Base-by-base conservation (phyloP, 1,284 basidiomycete species). In the Fomitopsis schrenkii region DNA sequence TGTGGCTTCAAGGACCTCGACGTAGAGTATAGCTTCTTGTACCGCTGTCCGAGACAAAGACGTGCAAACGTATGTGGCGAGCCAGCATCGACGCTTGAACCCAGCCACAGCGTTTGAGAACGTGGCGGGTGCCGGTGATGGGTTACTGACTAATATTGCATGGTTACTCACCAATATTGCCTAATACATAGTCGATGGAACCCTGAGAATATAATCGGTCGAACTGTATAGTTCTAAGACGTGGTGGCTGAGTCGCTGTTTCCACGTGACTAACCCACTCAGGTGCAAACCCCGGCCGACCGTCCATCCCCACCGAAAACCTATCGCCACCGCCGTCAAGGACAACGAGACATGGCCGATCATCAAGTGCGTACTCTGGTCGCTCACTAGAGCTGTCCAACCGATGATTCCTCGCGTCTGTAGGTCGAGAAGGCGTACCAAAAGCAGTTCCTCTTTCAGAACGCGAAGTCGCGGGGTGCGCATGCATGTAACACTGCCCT, bases 401-500 rank as follows among this genome's bases (percentile, higher is more conserved):
- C 59, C 64, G 59, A 65, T 55, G 19, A 35, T 44, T 55, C 30
- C 53, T 46, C 14, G 22, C 48, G 36, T 41, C 63, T 50, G 61
- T 72, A 95, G 91, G 87, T 95, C 73, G 93, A 96, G 80, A 95
- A 94, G 81, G 91, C 93, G 70, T 98, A 85, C 84, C 95, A 97
- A 81, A 98, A 98, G 84, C 97, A 99, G 80, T 87, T 90, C 75
- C 87, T 99, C 77, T 99, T 99, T 89, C 94, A 97, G 81, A 97
- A 97, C 83, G 85, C 94, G 78, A 99, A 99, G 87, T 82, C 86
- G 71, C 90, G 90, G 75, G 93, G 94, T 94, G 81, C 54, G 64
- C 55, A 44, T 50, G 17, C 36, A 40, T n/a, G 22, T 28, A 28
- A 33, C 28, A 48, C 40, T 58, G 62, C 36, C 58, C 28, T 57